Base-by-base conservation (phyloP, 257 asterid species). In the Fraxinus americana region DNA sequence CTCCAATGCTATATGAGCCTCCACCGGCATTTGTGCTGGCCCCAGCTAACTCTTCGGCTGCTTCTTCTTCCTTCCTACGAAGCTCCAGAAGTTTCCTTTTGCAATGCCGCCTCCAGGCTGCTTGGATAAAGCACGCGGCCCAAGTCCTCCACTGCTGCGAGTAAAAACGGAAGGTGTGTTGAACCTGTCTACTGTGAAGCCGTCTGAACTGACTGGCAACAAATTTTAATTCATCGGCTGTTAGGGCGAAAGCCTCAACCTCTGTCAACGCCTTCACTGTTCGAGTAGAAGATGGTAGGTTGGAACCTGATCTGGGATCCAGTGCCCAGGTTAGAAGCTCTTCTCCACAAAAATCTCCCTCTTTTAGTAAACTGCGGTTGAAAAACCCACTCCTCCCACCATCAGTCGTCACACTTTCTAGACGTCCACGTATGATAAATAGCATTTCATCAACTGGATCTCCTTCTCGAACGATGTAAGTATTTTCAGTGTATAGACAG, bases 361-460 rank as follows among this genome's bases (percentile, higher is more conserved):
- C 98, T 82, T 91, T 89, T 59, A 96, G 93, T 66, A 89, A 67
- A 75, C 98, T 86, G 36, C 92, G 97, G 90, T 96, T 96, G 87
- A 93, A 96, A 77, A 96, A 96, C 14, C 99, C 99, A 36, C 97
- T 93, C 78, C 99, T 89, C 29, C 99, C 99, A 35, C 99, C 99
- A n/a, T 96, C 98, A 0, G 99, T 96, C 67, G 99, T 96, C 79
- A 92, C 97, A 67, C 98, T 93, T 80, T 96, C 99, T 6, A 95
- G 94, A 43, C 93, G 98, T 70, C 99, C 99, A 3, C 99, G 98
- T 68, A 96, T 96, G 65, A 96, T 91, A 83, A 96, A 96, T 75
- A 93, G 92, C 99, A 96, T 96, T 87, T 96, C 97, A 29, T 91
- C 98, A 1, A 96, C 99, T 0, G 99, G 99, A 78, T 96, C 99